These are phyloP conservation scores for Arctium lappa DNA, from an alignment of 129 eudicot genomes.

Conservation along the genomic window DNA sequence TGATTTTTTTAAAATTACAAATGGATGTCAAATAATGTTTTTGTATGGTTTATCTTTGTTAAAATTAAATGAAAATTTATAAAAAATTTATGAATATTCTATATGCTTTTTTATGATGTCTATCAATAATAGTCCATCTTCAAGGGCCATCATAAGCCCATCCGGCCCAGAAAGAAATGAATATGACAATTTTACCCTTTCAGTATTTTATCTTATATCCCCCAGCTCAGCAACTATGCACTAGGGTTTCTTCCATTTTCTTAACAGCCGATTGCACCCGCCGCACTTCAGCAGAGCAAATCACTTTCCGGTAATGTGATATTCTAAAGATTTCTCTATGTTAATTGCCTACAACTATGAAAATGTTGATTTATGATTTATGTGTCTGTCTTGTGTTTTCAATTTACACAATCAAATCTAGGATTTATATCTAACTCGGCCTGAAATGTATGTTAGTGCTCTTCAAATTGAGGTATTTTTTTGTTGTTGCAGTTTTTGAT, in stretches of 20 bases:
- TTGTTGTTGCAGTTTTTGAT: background rate
- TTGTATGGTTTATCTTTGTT: too few relatives aligned
- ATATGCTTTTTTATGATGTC: too few relatives aligned
- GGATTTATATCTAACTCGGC: background rate
- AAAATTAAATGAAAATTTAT: too few relatives aligned
- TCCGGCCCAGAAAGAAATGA: background rate
- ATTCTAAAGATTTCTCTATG: background rate
- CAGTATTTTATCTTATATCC: background rate
- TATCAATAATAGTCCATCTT: background rate
- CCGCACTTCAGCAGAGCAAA: conserved; percentile 16
- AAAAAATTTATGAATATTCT: too few relatives aligned
- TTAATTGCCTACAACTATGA: background rate
- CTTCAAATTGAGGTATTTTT: background rate
- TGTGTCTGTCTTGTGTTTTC: background rate
- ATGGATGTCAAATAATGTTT: too few relatives aligned
- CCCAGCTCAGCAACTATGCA: background rate
- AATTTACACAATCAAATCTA: background rate
- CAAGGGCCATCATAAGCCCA: background rate
- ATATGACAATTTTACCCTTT: background rate
- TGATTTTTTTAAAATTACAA: too few relatives aligned
- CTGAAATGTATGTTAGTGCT: background rate
- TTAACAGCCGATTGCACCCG: background rate
- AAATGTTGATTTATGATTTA: background rate
- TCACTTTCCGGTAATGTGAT: background rate
- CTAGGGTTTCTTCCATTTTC: conserved; percentile 14